Evolutionary conservation across 768 basidiomycete species (phyloP).

Genomic region (Hericium alpestre): DNA sequence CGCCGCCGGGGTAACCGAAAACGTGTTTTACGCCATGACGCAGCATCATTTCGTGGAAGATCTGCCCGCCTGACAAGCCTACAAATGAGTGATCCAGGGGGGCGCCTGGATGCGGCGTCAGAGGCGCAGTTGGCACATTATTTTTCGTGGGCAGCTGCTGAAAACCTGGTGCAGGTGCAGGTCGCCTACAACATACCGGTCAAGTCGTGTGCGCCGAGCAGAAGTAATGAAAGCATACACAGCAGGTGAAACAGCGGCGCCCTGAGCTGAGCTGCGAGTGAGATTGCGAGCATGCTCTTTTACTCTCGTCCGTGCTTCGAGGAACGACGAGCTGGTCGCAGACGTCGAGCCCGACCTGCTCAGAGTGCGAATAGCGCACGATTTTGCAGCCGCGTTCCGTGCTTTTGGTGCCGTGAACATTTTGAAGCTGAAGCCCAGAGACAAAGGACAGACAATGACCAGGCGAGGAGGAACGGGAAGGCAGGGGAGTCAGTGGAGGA

Average conservation of each 20-base stretch:
- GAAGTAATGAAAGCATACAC: slow-evolving; percentile 34
- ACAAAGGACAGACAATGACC: no score
- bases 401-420: slow-evolving; percentile 37
- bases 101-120: slow-evolving; percentile 30
- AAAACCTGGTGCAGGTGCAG: slow-evolving; percentile 46
- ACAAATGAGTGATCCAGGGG: slow-evolving; percentile 77
- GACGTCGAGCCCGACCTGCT: slow-evolving; percentile 42
- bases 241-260: slow-evolving; percentile 51
- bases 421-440: background rate
- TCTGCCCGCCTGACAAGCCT: slow-evolving; percentile 90
- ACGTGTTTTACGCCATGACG: slow-evolving; percentile 92
- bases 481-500: background rate
- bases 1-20: slow-evolving; percentile 96
- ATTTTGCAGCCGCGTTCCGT: slow-evolving; percentile 32
- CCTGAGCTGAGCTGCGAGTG: slow-evolving; percentile 52
- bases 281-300: slow-evolving; percentile 67
- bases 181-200: slow-evolving; percentile 35
- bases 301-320: slow-evolving; percentile 76
- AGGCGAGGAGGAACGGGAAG: background rate
- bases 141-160: slow-evolving; percentile 37
- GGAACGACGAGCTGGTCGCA: slow-evolving; percentile 38
- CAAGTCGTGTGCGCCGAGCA: background rate
- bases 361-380: slow-evolving; percentile 24
- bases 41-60: slow-evolving; percentile 99
- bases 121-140: slow-evolving; percentile 25